phyloP scores from a whole-genome alignment of 1,284 basidiomycete genomes.

The Schizophyllum amplum region DNA sequence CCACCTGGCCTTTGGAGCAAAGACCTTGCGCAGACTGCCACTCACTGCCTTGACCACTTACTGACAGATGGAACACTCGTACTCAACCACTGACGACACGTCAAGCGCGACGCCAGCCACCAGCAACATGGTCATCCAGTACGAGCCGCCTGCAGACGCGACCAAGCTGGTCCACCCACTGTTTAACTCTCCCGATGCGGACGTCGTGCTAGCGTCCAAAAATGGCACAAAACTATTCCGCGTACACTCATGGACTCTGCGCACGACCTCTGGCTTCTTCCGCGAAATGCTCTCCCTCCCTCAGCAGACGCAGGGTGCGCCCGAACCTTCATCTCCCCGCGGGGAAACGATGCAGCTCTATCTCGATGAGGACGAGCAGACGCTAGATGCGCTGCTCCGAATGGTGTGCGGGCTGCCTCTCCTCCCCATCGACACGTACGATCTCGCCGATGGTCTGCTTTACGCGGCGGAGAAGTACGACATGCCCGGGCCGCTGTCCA shows the following conservation, averaged over 20 bases:
- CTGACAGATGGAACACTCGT: no score
- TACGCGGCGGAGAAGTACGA: slow-evolving; percentile 62
- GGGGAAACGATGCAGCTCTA: slow-evolving; percentile 32
- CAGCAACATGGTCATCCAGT: not conserved
- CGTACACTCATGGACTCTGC: slow-evolving; percentile 28
- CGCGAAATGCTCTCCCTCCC: slow-evolving; percentile 19
- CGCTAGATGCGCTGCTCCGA: slow-evolving; percentile 46
- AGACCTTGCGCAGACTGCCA: no score
- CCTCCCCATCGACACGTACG: slow-evolving; percentile 38
- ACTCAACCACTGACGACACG: not conserved
- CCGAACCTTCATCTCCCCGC: slow-evolving; percentile 9
- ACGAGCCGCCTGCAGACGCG: not conserved
- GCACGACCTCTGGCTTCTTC: slow-evolving; percentile 30
- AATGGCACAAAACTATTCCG: slow-evolving; percentile 36
- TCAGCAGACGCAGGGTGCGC: slow-evolving; percentile 28
- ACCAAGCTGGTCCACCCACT: slow-evolving; percentile 28
- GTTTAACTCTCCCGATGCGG: slow-evolving; percentile 39
- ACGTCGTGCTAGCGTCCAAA: slow-evolving; percentile 35
- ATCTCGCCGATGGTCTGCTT: slow-evolving; percentile 44
- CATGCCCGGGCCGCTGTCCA: slow-evolving; percentile 52
- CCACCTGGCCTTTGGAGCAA: no score
- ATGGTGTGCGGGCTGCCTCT: slow-evolving; percentile 54
- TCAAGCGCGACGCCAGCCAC: not conserved
- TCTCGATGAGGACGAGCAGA: slow-evolving; percentile 45
- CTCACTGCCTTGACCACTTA: no score